Percentiles rank a stretch among this genome's conserved stretches.
Evolutionary conservation across 2,329 filamentous ascomycete species (phyloP).

Genomic region (Albifimbria verrucaria): DNA sequence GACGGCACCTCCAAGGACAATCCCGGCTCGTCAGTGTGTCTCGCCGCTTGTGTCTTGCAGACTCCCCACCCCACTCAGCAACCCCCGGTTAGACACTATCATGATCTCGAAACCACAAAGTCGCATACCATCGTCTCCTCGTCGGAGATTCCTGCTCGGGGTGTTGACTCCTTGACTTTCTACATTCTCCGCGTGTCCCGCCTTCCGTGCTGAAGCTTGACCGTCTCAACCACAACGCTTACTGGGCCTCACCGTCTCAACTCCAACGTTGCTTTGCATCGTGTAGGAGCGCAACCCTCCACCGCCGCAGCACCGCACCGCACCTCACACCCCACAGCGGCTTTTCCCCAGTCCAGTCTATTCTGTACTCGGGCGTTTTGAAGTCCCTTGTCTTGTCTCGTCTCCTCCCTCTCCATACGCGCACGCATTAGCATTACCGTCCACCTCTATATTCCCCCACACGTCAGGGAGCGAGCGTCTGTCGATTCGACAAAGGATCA

Average conservation of each 20-base stretch:
- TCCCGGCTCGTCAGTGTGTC: conserved; percentile 1
- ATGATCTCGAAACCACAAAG: conserved; percentile 36
- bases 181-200: not conserved
- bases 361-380: not conserved
- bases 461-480: not conserved
- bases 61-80: not conserved
- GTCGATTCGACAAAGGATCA: not conserved
- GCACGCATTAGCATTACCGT: too few species aligned
- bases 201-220: conserved; percentile 8
- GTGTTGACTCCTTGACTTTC: conserved; percentile 35
- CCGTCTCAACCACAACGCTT: conserved; percentile 7
- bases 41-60: conserved; percentile 1
- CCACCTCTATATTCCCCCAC: not conserved
- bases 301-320: not conserved
- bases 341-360: not conserved
- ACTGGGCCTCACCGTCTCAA: conserved; percentile 6
- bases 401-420: conserved; percentile 3
- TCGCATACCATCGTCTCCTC: conserved; percentile 35
- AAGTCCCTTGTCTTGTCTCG: not conserved
- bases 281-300: not conserved
- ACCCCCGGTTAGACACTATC: conserved; percentile 22
- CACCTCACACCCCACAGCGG: not conserved
- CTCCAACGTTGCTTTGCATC: not conserved
- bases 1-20: not conserved
- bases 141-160: conserved; percentile 37